Evolutionary conservation across 177 flowering plant species (phyloP), one percentile per base, ranked within the genome.

Genomic region (Vitis hybrid): DNA sequence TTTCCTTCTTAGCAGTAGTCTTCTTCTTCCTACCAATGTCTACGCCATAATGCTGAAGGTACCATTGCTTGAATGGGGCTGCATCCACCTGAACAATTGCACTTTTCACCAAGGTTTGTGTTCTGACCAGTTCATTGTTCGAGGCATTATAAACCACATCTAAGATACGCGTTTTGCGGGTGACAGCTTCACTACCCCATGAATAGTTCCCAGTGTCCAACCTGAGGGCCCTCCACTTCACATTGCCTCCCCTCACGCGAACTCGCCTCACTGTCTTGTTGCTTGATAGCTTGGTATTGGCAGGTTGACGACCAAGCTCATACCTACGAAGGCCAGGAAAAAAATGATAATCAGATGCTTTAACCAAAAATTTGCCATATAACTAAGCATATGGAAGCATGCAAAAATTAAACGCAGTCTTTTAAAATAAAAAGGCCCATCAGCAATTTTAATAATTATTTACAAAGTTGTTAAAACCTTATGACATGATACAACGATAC

Each of bases 51-150:
- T 79, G 81, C 72, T 75, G 81, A 55, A 79, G 81, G 55, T 79
- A 79, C 81, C 81, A 79, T 53, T 79, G 81, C 76, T 75, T 79
- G 55, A 79, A 79, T 26, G 78, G 81, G 3, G 81, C 78, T 0
- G 78, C 81, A 79, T 79, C 81, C 22, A 79, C 81, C 67, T 79
- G 81, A 55, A 79, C 71, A 60, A 79, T 79, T 6, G 81, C 81
- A 63, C 78, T 75, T 67, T 64, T 75, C 61, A 79, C 81, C 51
- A 79, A 58, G 56, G 81, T 79, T 58, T 79, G 81, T 5, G 81
- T 79, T 26, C 81, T 65, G 3, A 79, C 81, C 62, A 79, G 81
- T 53, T 78, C 81, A 62, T 78, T 78, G 75, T 78, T 78, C n/a
- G 81, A 78, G 18, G 81, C 77, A 65, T 78, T 78, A 60, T 78